Conservation (phyloP, 1,284 basidiomycete species). For the Macrocybe sp. region DNA sequence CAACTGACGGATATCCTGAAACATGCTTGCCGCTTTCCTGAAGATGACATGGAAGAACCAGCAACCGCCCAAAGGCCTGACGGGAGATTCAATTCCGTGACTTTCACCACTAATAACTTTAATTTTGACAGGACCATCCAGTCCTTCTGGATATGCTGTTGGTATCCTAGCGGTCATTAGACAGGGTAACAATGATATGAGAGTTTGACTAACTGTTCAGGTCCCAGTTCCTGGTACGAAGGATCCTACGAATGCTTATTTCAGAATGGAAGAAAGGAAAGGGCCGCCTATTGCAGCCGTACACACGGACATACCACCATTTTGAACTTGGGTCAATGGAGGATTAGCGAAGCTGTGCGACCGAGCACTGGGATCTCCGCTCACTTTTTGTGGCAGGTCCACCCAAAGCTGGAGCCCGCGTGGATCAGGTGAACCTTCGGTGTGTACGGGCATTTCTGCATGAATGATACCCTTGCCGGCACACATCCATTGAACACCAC, state of each 20-base stretch:
- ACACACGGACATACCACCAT: conserved; percentile 54
- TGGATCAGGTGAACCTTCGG: conserved; percentile 60
- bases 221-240: conserved; percentile 71
- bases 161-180: conserved; percentile 50
- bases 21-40: conserved; percentile 60
- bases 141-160: conserved; percentile 65
- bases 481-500: conserved; percentile 95
- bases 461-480: conserved; percentile 80
- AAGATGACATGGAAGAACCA: conserved; percentile 89
- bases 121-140: conserved; percentile 66
- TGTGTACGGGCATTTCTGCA: conserved; percentile 87
- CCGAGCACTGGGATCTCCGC: conserved; percentile 6
- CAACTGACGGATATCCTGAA: conserved; percentile 83
- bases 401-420: conserved; percentile 91
- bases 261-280: no score
- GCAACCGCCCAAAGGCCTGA: conserved; percentile 86
- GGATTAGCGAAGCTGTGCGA: neutral
- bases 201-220: conserved; percentile 43
- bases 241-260: conserved; percentile 44
- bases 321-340: conserved; percentile 55
- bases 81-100: conserved; percentile 82
- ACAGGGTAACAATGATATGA: conserved; percentile 2
- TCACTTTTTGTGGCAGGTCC: conserved; percentile 78
- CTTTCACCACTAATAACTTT: conserved; percentile 89
- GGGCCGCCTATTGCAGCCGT: no score